Evolutionary conservation across 164 flowering plant genomes (phyloP), one percentile per base, ranked within the genome.

Genomic region (Tinospora cordifolia): DNA sequence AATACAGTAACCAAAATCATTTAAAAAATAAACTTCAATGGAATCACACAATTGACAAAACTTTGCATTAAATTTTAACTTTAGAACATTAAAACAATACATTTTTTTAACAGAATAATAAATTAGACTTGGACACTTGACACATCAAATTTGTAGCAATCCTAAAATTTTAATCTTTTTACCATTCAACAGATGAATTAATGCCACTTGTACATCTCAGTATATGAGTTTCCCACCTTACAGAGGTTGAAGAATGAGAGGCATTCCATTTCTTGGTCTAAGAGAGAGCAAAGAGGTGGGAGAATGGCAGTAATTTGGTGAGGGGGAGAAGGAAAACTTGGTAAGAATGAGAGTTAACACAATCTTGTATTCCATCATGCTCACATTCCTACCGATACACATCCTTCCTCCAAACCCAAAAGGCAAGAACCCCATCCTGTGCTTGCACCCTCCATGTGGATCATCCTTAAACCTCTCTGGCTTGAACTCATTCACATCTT

Each of bases 391-490:
- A 3, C 96, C 98, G 17, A 88, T 73, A 54, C 97, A 90, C 90
- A 90, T 87, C 68, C 97, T 84, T 41, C 96, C 94, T 69, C 98
- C 98, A 72, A 93, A 91, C 27, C 98, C 97, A 67, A 88, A 93
- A 0, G 98, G 96, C 78, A 89, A 69, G 67, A 73, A 93, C n/a
- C 94, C 96, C 92, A 87, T 90, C 79, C 82, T 90, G 75, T 90
- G 88, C 64, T 82, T 87, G 87, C 98, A 91, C 1, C 91, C 93
- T 0, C 96, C 94, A 40, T 79, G 66, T 5, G 83, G 12, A n/a
- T 85, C 84, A 2, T 83, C 86, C 57, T 73, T 72, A 66, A 93
- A 93, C 80, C 98, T 81, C 75, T 93, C 93, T 0, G 98, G 98
- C 41, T 71, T 84, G 76, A 93, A 93, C 73, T 88, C 89, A 19